Evolutionary conservation across 208 protist species (phyloP), one percentile per base, ranked within the genome.

Genomic region (Leishmania gerbilli): DNA sequence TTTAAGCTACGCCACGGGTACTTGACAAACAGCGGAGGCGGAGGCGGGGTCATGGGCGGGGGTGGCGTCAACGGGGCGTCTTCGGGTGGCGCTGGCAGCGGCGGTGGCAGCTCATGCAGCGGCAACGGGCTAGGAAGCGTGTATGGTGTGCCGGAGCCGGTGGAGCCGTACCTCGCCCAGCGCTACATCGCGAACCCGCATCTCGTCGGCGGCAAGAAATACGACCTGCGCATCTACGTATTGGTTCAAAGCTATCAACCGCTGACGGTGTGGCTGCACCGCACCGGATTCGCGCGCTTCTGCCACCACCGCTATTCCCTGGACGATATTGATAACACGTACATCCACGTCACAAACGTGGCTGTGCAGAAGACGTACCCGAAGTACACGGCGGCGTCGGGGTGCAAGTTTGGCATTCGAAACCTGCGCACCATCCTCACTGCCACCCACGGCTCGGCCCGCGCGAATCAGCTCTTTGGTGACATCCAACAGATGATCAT

Each of bases 311-410:
- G 95, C 72, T 99, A 96, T 86, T 95, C 93, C 5, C 58, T 98
- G 49, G 90, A 94, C 58, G 95, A 98, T 79, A 96, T 98, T 62
- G 94, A 97, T 64, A 98, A 98, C 87, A 96, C 92, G 6, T 98
- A 96, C 81, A 95, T 99, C 53, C 98, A 99, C 81, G 94, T 99
- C 49, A 99, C 99, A 9, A 99, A 99, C 87, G 96, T 99, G 24
- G 98, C 98, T 34, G 96, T 99, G 79, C 98, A 99, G 86, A 99
- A 99, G 89, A 97, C 93, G 47, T 97, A 95, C 80, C 96, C 97
- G 4, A 98, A 98, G 75, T 99, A 98, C 87, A 92, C 92, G 15
- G 87, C 95, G 21, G 86, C 84, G 24, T 95, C 88, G 3, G 92
- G 95, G 1, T 96, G 95, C 77, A 96, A 96, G 85, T 97, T 95